Evolutionary conservation across 1,284 basidiomycete species (phyloP).

Genomic region (Coniferiporia weirii): DNA sequence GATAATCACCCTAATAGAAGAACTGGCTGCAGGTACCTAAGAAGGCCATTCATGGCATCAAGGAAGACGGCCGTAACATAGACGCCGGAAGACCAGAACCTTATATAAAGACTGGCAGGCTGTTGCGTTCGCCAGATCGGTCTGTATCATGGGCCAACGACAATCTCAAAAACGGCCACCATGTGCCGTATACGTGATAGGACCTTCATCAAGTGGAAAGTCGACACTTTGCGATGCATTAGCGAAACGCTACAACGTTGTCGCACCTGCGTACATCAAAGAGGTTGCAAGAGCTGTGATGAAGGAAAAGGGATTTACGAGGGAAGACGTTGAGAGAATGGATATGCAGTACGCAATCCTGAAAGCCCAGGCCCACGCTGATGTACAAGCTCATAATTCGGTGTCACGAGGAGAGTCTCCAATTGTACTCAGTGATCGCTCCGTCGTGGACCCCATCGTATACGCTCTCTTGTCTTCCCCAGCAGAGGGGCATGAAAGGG

Average conservation of each 20-base stretch:
- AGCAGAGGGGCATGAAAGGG: constrained; percentile 27
- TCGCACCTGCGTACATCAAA: constrained; percentile 37
- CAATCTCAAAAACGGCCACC: neutral
- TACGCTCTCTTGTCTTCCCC: constrained; percentile 47
- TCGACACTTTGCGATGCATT: constrained; percentile 57
- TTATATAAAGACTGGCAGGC: too few relatives aligned
- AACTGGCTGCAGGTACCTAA: too few relatives aligned
- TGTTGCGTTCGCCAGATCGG: too few relatives aligned
- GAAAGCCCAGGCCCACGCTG: constrained; percentile 44
- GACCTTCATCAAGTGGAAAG: constrained; percentile 62
- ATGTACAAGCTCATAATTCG: constrained; percentile 28
- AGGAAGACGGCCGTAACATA: too few relatives aligned
- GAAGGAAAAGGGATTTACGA: constrained; percentile 43
- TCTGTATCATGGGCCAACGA: too few relatives aligned
- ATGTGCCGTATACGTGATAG: constrained; percentile 38
- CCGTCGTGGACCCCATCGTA: constrained; percentile 55
- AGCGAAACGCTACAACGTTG: constrained; percentile 35
- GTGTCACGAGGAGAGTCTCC: constrained; percentile 21
- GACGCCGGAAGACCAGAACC: too few relatives aligned
- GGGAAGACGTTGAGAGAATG: constrained; percentile 41
- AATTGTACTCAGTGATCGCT: constrained; percentile 55
- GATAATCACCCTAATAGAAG: too few relatives aligned
- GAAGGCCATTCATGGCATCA: neutral
- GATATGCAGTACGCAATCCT: constrained; percentile 61
- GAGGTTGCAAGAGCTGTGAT: constrained; percentile 60